phyloP scores from a whole-genome alignment of 768 basidiomycete species.

The Mycena epipterygia region DNA sequence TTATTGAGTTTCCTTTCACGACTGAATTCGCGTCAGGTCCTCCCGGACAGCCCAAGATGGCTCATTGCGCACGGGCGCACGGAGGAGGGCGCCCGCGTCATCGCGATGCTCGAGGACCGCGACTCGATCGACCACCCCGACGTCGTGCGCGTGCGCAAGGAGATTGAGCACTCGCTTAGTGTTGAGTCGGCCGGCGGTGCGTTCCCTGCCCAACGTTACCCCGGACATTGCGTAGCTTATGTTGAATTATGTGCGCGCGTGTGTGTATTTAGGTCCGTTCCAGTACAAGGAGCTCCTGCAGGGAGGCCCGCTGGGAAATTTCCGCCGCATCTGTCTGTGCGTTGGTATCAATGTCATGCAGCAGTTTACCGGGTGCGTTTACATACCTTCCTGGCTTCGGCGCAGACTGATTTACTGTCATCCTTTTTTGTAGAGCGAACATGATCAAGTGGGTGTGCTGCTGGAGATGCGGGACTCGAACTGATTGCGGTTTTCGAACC shows the following conservation, averaged over 20 bases:
- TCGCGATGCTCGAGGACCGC: conserved; percentile 52
- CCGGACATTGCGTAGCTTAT: too few relatives aligned
- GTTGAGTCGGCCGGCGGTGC: conserved; percentile 55
- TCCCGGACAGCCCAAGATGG: conserved; percentile 58
- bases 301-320: conserved; percentile 54
- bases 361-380: conserved; percentile 58
- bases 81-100: conserved; percentile 51
- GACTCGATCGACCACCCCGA: conserved; percentile 48
- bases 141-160: conserved; percentile 48
- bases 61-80: conserved; percentile 53
- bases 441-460: conserved; percentile 55
- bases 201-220: background rate
- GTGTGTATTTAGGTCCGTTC: conserved; percentile 53
- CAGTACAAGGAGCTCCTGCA: conserved; percentile 50
- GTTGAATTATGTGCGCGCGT: background rate
- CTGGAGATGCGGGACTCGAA: too few relatives aligned
- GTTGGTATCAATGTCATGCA: conserved; percentile 58
- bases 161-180: conserved; percentile 53
- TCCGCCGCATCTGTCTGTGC: conserved; percentile 53
- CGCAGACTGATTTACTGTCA: background rate
- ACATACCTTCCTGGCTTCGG: background rate
- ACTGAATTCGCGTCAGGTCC: too few relatives aligned
- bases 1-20: too few relatives aligned
- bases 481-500: background rate
- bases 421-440: conserved; percentile 43